A percentile compares a stretch with the other conserved stretches of the same genome.
These are phyloP conservation scores for Trebouxia sp. DNA, from an alignment of 139 green algal species.

Conservation along the genomic window DNA sequence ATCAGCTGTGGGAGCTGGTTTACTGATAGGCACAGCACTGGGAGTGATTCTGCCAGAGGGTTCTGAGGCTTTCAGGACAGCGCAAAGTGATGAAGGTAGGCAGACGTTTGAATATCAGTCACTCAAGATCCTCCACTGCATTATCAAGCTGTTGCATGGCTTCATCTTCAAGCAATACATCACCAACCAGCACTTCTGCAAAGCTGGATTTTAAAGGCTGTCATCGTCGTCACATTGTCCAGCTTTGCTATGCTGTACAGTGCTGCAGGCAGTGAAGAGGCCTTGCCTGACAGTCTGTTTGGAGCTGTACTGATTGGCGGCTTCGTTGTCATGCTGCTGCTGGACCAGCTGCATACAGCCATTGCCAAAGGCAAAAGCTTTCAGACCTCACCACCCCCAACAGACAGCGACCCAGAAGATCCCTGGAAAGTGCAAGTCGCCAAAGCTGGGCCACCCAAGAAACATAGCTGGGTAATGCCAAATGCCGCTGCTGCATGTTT, in stretches of 20 bases:
- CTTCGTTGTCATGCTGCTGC: constrained; percentile 57
- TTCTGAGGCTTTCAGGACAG: constrained; percentile 47
- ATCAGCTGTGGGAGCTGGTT: constrained; percentile 47
- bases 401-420: constrained; percentile 11
- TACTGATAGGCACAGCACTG: constrained; percentile 52
- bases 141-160: not conserved
- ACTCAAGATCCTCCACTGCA: not conserved
- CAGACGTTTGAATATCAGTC: no score
- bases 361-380: constrained; percentile 14
- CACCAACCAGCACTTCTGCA: no score
- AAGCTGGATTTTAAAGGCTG: no score
- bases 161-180: not conserved
- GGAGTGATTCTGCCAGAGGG: constrained; percentile 58
- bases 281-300: constrained; percentile 31
- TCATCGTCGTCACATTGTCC: no score
- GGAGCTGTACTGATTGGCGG: constrained; percentile 50
- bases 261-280: not conserved
- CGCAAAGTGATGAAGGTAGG: constrained; percentile 26
- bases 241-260: no score
- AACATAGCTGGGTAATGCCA: constrained; percentile 16
- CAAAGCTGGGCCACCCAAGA: constrained; percentile 8
- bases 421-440: constrained; percentile 21
- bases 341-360: constrained; percentile 48
- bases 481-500: no score
- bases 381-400: not conserved